These are phyloP conservation scores for Cladosporium sphaerospermum DNA, from an alignment of 2,329 filamentous ascomycete species.

Conservation along the genomic window DNA sequence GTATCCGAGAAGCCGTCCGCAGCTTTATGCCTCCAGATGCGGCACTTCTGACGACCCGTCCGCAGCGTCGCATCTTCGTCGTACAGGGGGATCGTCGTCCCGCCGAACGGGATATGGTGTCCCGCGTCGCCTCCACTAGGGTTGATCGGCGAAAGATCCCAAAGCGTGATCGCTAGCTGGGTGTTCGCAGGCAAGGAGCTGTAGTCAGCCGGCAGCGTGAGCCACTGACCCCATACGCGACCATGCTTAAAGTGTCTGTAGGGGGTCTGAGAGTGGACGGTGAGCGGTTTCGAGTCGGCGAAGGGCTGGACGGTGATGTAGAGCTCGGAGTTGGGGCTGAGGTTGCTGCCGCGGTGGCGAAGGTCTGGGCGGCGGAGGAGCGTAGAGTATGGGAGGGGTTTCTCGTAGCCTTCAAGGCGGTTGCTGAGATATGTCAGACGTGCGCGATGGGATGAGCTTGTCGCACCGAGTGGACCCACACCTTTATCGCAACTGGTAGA, in stretches of 20 bases:
- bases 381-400: slow-evolving; percentile 67
- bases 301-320: slow-evolving; percentile 91
- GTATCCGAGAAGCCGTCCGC: slow-evolving; percentile 81
- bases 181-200: slow-evolving; percentile 74
- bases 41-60: slow-evolving; percentile 88
- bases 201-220: slow-evolving; percentile 78
- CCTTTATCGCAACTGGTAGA: slow-evolving; percentile 59
- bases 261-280: slow-evolving; percentile 83
- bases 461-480: slow-evolving; percentile 43
- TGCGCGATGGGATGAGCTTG: neutral
- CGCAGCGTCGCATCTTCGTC: slow-evolving; percentile 85
- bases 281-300: slow-evolving; percentile 91
- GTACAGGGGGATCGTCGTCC: slow-evolving; percentile 87
- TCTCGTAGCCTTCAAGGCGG: slow-evolving; percentile 71
- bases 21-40: slow-evolving; percentile 70
- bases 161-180: slow-evolving; percentile 84
- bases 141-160: slow-evolving; percentile 83
- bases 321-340: slow-evolving; percentile 76
- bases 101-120: slow-evolving; percentile 85
- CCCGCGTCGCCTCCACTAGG: slow-evolving; percentile 62
- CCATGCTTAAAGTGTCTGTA: slow-evolving; percentile 82
- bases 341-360: slow-evolving; percentile 80
- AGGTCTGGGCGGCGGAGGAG: slow-evolving; percentile 73
- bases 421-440: slow-evolving; percentile 38
- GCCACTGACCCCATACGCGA: slow-evolving; percentile 89